A percentile compares a stretch with the other conserved stretches of the same genome.
Evolutionary conservation across 805 yeast genomes (phyloP).

Genomic region (Kuraishia piskuri): DNA sequence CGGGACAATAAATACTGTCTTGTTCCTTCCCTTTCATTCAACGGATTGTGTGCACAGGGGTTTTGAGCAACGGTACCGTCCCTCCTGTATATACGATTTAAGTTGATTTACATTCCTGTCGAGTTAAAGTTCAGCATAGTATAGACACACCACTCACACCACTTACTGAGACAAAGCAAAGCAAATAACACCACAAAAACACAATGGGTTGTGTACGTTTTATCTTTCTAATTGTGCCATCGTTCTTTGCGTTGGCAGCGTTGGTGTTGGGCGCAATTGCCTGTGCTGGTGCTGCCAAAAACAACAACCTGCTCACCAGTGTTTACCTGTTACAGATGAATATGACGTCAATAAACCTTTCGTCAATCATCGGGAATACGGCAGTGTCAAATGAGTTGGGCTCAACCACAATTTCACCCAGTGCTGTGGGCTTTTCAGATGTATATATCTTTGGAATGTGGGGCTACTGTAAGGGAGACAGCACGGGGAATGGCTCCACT

Average conservation of each 20-base stretch:
- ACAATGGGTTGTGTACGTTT: slow-evolving; percentile 19
- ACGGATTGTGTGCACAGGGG: background rate
- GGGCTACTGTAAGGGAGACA: slow-evolving; percentile 51
- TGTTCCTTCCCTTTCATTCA: background rate
- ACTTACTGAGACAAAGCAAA: no score
- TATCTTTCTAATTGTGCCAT: slow-evolving; percentile 16
- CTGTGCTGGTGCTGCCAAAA: slow-evolving; percentile 41
- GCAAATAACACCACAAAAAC: no score
- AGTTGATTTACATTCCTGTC: background rate
- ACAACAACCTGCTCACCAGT: slow-evolving; percentile 30
- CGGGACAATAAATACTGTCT: background rate
- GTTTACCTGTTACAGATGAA: slow-evolving; percentile 42
- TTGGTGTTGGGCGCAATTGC: slow-evolving; percentile 39
- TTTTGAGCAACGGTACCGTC: background rate
- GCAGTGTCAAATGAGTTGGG: slow-evolving; percentile 7
- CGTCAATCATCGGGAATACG: slow-evolving; percentile 11
- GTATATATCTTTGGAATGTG: slow-evolving; percentile 51
- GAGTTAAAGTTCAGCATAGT: background rate
- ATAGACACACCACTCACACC: background rate
- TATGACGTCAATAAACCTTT: slow-evolving; percentile 23
- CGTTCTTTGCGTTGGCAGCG: slow-evolving; percentile 30
- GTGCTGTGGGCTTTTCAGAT: slow-evolving; percentile 31
- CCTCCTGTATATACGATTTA: no score
- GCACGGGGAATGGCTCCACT: slow-evolving; percentile 8
- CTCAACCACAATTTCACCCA: slow-evolving; percentile 5